Evolutionary conservation across 1,284 basidiomycete genomes (phyloP).

Genomic region (Sanghuangporus weigelae): DNA sequence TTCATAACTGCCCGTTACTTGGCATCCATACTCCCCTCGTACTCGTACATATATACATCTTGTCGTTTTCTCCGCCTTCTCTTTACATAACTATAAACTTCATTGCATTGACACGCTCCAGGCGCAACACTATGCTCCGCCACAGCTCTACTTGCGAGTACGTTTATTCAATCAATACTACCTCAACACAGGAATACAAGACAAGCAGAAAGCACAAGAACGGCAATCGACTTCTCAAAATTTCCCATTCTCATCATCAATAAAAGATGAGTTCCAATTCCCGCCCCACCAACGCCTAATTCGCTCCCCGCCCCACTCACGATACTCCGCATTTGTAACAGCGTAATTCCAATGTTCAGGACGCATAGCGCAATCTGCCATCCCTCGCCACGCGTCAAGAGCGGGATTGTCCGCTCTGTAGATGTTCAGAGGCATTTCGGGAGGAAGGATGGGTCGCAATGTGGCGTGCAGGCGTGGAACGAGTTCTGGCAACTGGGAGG

Average conservation of each 20-base stretch:
- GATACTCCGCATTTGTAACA: conserved; percentile 78
- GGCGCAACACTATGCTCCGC: neutral
- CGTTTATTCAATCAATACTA: neutral
- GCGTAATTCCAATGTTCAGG: conserved; percentile 51
- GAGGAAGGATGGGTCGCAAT: conserved; percentile 77
- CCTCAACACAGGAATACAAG: neutral
- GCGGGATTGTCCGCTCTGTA: conserved; percentile 59
- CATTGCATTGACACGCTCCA: neutral
- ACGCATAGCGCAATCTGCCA: conserved; percentile 77
- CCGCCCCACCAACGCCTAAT: conserved; percentile 79
- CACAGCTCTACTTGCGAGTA: neutral
- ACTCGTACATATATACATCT: conserved; percentile 1
- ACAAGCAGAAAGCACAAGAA: neutral
- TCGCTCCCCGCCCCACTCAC: conserved; percentile 86
- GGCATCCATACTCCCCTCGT: neutral
- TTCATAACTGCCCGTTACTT: neutral
- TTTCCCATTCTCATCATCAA: neutral
- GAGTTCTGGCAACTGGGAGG: conserved; percentile 74
- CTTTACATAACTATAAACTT: neutral
- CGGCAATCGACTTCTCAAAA: neutral
- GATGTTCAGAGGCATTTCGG: conserved; percentile 66
- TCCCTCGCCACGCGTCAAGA: conserved; percentile 88
- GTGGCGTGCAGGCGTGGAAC: conserved; percentile 61
- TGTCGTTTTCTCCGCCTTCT: neutral
- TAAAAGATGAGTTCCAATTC: conserved; percentile 59